Percentiles rank a stretch among this genome's conserved stretches.
These are phyloP conservation scores for Aegilops speltoides DNA, from an alignment of 176 grass and related monocot genomes.

Conservation along the genomic window DNA sequence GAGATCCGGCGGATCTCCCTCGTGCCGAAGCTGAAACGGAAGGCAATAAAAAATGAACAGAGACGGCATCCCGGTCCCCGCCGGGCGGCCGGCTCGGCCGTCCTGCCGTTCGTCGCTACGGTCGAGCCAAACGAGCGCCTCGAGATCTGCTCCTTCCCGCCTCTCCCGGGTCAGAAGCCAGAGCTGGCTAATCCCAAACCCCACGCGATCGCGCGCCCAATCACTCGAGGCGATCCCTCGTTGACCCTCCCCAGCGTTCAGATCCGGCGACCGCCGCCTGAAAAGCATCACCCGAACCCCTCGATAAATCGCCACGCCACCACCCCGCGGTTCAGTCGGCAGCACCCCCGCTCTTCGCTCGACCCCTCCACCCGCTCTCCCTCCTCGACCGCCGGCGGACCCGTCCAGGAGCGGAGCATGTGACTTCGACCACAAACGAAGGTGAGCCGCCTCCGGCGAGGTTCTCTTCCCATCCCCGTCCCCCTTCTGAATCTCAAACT, in stretches of 20 bases:
- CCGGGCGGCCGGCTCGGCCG: not conserved
- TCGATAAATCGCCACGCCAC: not conserved
- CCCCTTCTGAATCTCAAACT: not conserved
- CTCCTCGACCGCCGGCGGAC: not conserved
- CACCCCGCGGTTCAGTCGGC: not conserved
- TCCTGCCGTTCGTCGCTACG: not conserved
- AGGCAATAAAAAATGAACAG: not conserved
- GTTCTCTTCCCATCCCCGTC: not conserved
- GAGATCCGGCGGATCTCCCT: not conserved
- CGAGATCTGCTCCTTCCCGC: slow-evolving; percentile 15
- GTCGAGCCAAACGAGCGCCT: not conserved
- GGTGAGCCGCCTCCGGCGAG: not conserved
- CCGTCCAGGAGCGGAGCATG: not conserved
- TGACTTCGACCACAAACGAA: not conserved
- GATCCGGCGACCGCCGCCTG: slow-evolving; percentile 12
- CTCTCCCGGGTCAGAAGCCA: not conserved
- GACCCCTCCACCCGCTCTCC: not conserved
- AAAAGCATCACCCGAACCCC: slow-evolving; percentile 3
- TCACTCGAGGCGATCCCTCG: not conserved
- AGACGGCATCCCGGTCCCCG: not conserved
- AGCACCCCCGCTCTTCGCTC: not conserved
- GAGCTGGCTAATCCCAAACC: not conserved
- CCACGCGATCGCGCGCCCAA: not conserved
- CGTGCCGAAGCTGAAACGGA: not conserved
- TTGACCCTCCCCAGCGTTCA: not conserved